Evolutionary conservation across 805 yeast genomes (phyloP), one percentile per base, ranked within the genome.

Genomic region (Kregervanrija delftensis): DNA sequence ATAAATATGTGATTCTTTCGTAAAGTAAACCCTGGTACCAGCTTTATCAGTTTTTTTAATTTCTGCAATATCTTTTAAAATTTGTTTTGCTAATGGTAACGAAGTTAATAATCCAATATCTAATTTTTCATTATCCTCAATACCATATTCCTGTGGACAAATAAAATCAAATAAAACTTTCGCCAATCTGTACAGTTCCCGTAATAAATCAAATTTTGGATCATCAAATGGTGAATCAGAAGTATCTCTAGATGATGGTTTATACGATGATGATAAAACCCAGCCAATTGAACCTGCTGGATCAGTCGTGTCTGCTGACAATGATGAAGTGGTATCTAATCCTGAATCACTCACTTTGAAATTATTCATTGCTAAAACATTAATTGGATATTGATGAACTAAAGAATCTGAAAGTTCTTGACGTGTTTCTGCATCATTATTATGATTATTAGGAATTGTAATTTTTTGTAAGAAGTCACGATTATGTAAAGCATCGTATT

Each of bases 91-190:
- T 54, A 93, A 73, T 2, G 99, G 99, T 56, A 93, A 73, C 2
- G 96, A 87, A 0, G 99, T 93, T 55, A 93, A 70, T 46, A 93
- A 69, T 4, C 99, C 99, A 67, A 93, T 93, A 61, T 93, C 99
- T 48, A 93, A 74, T 60, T 93, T 93, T 64, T 93, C 99, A 56
- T 84, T 83, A 58, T 89, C 96, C 52, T 90, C 88, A 55, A 93
- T 93, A 51, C 99, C 99, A 61, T 93, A 93, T 61, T 93, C 99
- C 64, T 93, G 98, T 9, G 99, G 99, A 65, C 98, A 93, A 40
- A 93, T 89, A 59, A 91, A 93, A 65, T 93, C 99, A 68, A 93
- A 93, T 50, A 93, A 67, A 6, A 93, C 96, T 63, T 93, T 95
- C 1, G 96, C 86, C 45, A 93, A 72, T 50, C 91, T 73, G 61